Evolutionary conservation across 306 rosid species (phyloP), one percentile per base, ranked within the genome.

Genomic region (Morella rubra): DNA sequence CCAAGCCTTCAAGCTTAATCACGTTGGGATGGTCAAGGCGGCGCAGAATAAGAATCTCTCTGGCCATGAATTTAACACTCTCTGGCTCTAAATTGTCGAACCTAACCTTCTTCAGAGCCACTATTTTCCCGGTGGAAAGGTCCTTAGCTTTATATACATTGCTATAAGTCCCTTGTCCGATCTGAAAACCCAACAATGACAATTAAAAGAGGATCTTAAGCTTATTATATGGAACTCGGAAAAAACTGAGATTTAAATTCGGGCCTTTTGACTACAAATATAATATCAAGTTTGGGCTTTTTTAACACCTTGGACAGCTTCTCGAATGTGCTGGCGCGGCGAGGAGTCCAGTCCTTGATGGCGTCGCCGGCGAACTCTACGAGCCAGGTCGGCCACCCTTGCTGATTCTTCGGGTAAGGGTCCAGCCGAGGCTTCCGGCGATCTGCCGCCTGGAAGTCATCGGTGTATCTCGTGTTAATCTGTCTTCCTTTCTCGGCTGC

Each of bases 111-210:
- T 93, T 93, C 80, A 93, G 75, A 51, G 98, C 98, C 76, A 93
- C 98, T 58, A 90, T 87, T 74, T 93, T 90, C 20, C 93, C 97
- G 24, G 83, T 88, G 18, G 86, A 67, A 69, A 95, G 87, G 82
- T 95, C 99, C 44, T 80, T 90, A 4, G 99, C 99, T 84, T 95
- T 95, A 80, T 95, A 95, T 71, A 95, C 99, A 88, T 95, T 95
- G 87, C 99, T 95, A 65, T 95, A 95, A 59, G 99, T 95, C 60
- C 99, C 99, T 81, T 95, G 99, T 84, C 99, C 99, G 81, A 95
- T 92, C 99, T 95, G 86, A 74, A 83, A 75, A 49, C 20, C 11
- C 66, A 40, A 66, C 12, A 47, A 1, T 41, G 67, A 16, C 41
- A 27, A 73, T 71, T 49, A 71, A 41, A 22, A 71, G 52, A 11